Percentiles rank a stretch among this genome's conserved stretches.
These are phyloP conservation scores for Kwoniella dejecticola DNA, from an alignment of 768 basidiomycete genomes.

Conservation along the genomic window DNA sequence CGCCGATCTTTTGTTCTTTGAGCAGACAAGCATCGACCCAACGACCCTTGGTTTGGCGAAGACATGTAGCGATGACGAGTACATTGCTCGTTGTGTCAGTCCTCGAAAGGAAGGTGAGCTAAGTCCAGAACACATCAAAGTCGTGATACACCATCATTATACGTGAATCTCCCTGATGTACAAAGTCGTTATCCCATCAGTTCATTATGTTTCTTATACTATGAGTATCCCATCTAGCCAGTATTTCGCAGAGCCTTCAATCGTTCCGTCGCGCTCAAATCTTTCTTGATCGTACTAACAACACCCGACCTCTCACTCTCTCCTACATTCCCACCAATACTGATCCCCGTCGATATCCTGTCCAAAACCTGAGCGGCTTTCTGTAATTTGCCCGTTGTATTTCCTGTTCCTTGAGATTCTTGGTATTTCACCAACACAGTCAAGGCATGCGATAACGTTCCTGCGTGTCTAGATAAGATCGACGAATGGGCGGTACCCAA, in stretches of 20 bases:
- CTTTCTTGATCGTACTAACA: slow-evolving; percentile 22
- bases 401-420: background rate
- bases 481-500: slow-evolving; percentile 21
- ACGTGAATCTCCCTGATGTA: too few species aligned
- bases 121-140: too few species aligned
- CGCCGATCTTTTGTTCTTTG: too few species aligned
- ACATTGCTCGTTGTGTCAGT: too few species aligned
- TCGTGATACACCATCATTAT: too few species aligned
- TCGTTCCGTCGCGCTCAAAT: slow-evolving; percentile 37
- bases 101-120: too few species aligned
- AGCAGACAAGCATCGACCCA: too few species aligned
- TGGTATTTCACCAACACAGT: slow-evolving; percentile 16
- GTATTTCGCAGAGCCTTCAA: slow-evolving; percentile 21
- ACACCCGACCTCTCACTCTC: slow-evolving; percentile 10
- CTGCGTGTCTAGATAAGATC: slow-evolving; percentile 15
- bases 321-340: background rate
- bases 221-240: too few species aligned
- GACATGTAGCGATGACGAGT: too few species aligned
- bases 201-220: too few species aligned
- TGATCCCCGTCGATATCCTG: background rate
- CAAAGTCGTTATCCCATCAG: too few species aligned
- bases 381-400: slow-evolving; percentile 18
- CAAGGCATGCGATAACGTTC: slow-evolving; percentile 15
- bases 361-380: slow-evolving; percentile 26
- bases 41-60: too few species aligned